Evolutionary conservation across 495 filamentous ascomycete genomes (phyloP), one percentile per base, ranked within the genome.

Genomic region (Pseudoneurospora amorphoporcata): DNA sequence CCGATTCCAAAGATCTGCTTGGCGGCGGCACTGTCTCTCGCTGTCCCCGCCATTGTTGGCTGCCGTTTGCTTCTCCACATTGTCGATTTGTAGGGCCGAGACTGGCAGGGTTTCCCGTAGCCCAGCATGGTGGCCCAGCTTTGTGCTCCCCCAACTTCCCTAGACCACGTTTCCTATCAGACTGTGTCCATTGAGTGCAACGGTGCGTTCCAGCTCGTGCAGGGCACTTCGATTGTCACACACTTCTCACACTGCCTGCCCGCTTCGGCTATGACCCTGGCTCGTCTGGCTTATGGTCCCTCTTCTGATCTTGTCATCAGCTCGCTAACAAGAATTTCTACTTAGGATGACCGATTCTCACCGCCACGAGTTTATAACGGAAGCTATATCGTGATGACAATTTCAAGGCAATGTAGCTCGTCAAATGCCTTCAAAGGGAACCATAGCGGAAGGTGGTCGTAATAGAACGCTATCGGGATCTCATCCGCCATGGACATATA

Each of bases 1-100:
- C 53, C 35, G 53, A 65, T 65, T 65, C 53, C 29, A 65, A 32
- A 71, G 61, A 17, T 29, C 61, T 65, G 43, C 47, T 68, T 71
- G 73, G 39, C 73, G 69, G 39, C 76, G 58, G 32, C 65, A 72
- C 47, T 73, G 37, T 42, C 37, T 41, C 39, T 42, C 19, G 42
- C 65, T 14, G 23, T 72, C 65, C 65, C 72, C 58, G 37, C 32
- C 71, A 71, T 40, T 23, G 39, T 68, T 68, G 70, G 70, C 39
- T 71, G 32, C 65, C 42, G 39, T 68, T 47, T 58, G 47, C 19
- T 29, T 29, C 47, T 32, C 19, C 47, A 58, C 47, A 58, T 19
- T 58, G 23, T 65, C 29, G 29, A 65, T 65, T 35, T 65, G 53
- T 65, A 35, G 53, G 53, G 53, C 53, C 53, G 14, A 65, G 53